Conservation (phyloP, 2,329 filamentous ascomycete species). For the Bertia moriformis region DNA sequence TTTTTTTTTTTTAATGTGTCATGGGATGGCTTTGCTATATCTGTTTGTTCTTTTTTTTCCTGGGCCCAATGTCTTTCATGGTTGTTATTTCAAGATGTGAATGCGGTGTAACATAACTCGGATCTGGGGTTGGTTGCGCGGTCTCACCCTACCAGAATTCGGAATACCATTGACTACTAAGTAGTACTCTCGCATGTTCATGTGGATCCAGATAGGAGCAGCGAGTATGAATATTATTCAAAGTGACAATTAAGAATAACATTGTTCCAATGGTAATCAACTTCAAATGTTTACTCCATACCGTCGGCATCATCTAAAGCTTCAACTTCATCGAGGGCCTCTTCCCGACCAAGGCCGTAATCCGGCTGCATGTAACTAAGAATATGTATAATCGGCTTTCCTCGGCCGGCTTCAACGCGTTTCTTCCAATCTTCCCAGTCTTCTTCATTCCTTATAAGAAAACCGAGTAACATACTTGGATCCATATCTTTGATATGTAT, state of each 20-base stretch:
- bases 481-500: conserved; percentile 88
- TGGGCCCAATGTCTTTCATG: background rate
- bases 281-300: conserved; percentile 21
- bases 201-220: too few relatives aligned
- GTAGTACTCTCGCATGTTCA: too few relatives aligned
- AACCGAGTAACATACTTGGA: conserved; percentile 92
- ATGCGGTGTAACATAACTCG: conserved; percentile 2
- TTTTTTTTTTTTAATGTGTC: conserved; percentile 47
- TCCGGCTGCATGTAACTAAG: conserved; percentile 49
- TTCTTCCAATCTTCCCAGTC: conserved; percentile 78
- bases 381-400: conserved; percentile 76
- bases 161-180: background rate
- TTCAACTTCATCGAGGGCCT: conserved; percentile 80
- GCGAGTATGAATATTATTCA: too few relatives aligned
- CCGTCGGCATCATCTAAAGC: conserved; percentile 62
- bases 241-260: too few relatives aligned
- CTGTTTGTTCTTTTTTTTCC: background rate
- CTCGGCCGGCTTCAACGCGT: conserved; percentile 59
- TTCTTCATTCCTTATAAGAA: conserved; percentile 66
- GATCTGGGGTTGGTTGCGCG: conserved; percentile 1
- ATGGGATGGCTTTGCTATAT: conserved; percentile 5
- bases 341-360: conserved; percentile 44
- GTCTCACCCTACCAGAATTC: background rate
- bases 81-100: background rate
- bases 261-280: too few relatives aligned